Evolutionary conservation across 495 filamentous ascomycete genomes (phyloP).

Genomic region (Penicillium coffeae): DNA sequence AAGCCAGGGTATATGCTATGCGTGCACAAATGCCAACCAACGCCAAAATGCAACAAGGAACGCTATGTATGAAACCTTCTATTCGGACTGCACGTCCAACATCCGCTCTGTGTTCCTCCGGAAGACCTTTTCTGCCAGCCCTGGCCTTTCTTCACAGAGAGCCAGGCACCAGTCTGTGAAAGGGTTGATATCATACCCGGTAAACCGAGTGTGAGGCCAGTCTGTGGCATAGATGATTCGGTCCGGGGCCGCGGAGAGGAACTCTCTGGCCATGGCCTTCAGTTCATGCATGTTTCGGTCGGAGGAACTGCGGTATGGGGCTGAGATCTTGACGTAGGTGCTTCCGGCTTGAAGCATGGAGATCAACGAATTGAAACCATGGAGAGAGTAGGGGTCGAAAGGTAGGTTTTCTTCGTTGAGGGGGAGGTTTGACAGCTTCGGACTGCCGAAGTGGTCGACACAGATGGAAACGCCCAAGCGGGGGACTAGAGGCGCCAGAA

Average conservation of each 20-base stretch:
- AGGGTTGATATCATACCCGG: slow-evolving; percentile 39
- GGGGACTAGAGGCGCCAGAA: slow-evolving; percentile 40
- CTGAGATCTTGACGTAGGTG: slow-evolving; percentile 49
- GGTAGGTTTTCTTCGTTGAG: slow-evolving; percentile 1
- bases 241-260: slow-evolving; percentile 32
- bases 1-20: neutral
- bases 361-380: slow-evolving; percentile 40
- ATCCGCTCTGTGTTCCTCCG: slow-evolving; percentile 44
- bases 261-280: slow-evolving; percentile 35
- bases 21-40: neutral
- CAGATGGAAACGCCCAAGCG: slow-evolving; percentile 42
- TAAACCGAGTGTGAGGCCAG: slow-evolving; percentile 52
- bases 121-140: slow-evolving; percentile 41
- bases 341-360: slow-evolving; percentile 33
- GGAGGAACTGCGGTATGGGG: slow-evolving; percentile 44
- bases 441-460: slow-evolving; percentile 51
- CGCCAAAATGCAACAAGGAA: slow-evolving; percentile 9
- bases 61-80: slow-evolving; percentile 15
- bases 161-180: slow-evolving; percentile 43
- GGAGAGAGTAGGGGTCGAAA: slow-evolving; percentile 38
- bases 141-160: slow-evolving; percentile 34
- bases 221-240: slow-evolving; percentile 49
- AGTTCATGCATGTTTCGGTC: slow-evolving; percentile 35
- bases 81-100: slow-evolving; percentile 20
- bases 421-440: slow-evolving; percentile 23